A percentile compares a stretch with the other conserved stretches of the same genome.
These are phyloP conservation scores for Fraxinus angustifolia DNA, from an alignment of 305 asterid genomes.

Conservation along the genomic window DNA sequence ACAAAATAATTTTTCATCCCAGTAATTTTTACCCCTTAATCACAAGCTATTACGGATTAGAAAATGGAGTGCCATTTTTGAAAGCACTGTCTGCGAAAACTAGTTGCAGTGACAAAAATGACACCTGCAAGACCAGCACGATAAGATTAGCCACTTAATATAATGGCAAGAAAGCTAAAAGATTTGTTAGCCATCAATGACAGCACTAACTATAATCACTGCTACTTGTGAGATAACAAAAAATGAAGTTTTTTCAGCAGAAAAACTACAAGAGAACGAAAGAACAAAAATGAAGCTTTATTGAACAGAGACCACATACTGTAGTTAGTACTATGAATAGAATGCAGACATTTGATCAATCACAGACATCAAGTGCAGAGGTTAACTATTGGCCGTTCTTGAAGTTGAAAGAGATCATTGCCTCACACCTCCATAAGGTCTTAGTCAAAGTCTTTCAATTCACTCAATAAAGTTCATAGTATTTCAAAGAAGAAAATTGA, in stretches of 20 bases:
- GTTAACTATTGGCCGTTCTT: background rate
- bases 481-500: constrained; percentile 1
- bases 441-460: background rate
- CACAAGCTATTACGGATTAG: constrained; percentile 20
- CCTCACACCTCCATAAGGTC: background rate
- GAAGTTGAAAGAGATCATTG: background rate
- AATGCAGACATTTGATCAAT: background rate
- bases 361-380: background rate
- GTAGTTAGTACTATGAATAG: background rate
- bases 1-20: constrained; percentile 22
- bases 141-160: constrained; percentile 19
- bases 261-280: background rate
- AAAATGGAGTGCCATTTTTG: background rate
- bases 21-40: constrained; percentile 14
- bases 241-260: background rate
- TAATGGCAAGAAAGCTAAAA: constrained; percentile 7
- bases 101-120: constrained; percentile 14
- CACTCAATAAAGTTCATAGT: background rate
- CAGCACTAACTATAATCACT: background rate
- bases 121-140: constrained; percentile 24
- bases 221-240: background rate
- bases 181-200: constrained; percentile 2
- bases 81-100: constrained; percentile 16
- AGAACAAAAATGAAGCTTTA: background rate
- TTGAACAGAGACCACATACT: background rate